Evolutionary conservation across 345 rosid genomes (phyloP).

Genomic region (Clarkia xantiana): DNA sequence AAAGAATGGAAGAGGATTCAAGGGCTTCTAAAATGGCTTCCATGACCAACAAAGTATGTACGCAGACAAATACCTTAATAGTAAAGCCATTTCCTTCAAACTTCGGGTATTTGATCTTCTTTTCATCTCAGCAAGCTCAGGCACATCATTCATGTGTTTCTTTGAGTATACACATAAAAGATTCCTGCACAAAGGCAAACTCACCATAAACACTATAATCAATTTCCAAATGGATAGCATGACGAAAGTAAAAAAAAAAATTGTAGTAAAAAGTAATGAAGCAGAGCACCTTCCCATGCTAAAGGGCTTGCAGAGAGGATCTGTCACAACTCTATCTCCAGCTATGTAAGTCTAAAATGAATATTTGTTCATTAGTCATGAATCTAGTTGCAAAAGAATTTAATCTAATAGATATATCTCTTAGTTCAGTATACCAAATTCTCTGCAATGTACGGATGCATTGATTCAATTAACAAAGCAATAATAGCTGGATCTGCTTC

Average conservation of each 20-base stretch:
- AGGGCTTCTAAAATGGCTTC: not conserved
- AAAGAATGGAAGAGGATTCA: not conserved
- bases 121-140: slow-evolving; percentile 82
- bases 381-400: slow-evolving; percentile 1
- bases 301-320: slow-evolving; percentile 97
- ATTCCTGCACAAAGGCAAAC: slow-evolving; percentile 38
- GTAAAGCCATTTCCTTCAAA: slow-evolving; percentile 90
- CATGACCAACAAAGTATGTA: no score
- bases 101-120: slow-evolving; percentile 82
- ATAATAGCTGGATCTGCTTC: slow-evolving; percentile 96
- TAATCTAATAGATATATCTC: no score
- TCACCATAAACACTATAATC: not conserved
- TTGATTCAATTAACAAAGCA: slow-evolving; percentile 69
- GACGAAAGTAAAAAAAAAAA: not conserved
- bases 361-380: slow-evolving; percentile 5
- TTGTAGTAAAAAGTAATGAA: not conserved
- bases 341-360: slow-evolving; percentile 69
- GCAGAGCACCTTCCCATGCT: slow-evolving; percentile 85
- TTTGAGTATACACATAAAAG: slow-evolving; percentile 93
- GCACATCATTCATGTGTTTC: slow-evolving; percentile 83
- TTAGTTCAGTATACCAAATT: slow-evolving; percentile 34
- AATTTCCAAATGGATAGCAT: not conserved
- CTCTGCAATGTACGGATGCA: slow-evolving; percentile 47
- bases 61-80: slow-evolving; percentile 41
- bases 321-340: slow-evolving; percentile 92